Conservation (phyloP, 2,329 filamentous ascomycete species). For the Pleomassaria siparia region DNA sequence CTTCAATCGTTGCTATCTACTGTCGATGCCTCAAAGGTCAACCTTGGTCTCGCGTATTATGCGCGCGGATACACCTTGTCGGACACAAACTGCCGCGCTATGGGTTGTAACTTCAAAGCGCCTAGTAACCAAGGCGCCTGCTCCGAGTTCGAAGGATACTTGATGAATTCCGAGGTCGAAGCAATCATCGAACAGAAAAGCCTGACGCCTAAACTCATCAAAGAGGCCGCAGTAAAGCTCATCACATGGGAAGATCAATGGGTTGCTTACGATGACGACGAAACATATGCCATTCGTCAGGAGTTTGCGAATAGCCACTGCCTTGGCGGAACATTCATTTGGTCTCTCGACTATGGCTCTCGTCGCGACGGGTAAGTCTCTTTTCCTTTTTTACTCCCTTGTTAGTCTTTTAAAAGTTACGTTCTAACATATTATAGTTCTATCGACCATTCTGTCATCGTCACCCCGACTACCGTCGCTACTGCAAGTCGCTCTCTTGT, state of each 20-base stretch:
- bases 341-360: constrained; percentile 4
- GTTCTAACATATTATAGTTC: too few relatives aligned
- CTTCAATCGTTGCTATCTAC: constrained; percentile 51
- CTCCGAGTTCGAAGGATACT: constrained; percentile 29
- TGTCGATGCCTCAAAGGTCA: constrained; percentile 42
- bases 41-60: constrained; percentile 51
- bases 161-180: constrained; percentile 40
- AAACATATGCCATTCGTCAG: constrained; percentile 49
- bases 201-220: constrained; percentile 20
- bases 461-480: too few relatives aligned
- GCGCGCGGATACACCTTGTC: constrained; percentile 36
- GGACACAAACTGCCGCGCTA: constrained; percentile 13
- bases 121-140: constrained; percentile 19
- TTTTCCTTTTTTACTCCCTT: neutral
- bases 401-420: too few relatives aligned
- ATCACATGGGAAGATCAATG: constrained; percentile 38
- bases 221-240: constrained; percentile 36
- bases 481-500: too few relatives aligned
- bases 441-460: too few relatives aligned
- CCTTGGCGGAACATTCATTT: constrained; percentile 26
- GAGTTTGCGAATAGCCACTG: constrained; percentile 40
- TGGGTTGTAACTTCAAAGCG: constrained; percentile 14
- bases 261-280: constrained; percentile 43
- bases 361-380: neutral
- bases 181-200: constrained; percentile 22